Evolutionary conservation across 2,329 filamentous ascomycete species (phyloP).

Genomic region (Neoarthrinium moseri): DNA sequence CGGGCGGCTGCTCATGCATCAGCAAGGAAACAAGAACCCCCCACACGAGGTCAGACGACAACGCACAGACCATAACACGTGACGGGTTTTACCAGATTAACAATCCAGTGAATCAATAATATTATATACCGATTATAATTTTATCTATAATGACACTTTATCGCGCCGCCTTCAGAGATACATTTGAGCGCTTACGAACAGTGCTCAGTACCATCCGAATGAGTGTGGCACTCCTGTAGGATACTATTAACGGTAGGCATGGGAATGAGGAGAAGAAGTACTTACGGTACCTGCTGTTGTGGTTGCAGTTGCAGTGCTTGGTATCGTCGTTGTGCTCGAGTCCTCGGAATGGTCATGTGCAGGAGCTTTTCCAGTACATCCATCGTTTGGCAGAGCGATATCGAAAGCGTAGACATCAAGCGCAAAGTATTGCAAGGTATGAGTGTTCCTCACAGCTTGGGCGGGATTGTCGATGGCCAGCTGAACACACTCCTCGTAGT

Average conservation of each 20-base stretch:
- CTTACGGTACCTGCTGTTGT: slow-evolving; percentile 1
- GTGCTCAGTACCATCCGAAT: slow-evolving; percentile 36
- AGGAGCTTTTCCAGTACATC: slow-evolving; percentile 51
- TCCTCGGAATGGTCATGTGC: no score
- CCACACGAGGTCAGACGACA: no score
- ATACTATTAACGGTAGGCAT: slow-evolving; percentile 11
- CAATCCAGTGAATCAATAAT: no score
- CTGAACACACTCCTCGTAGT: slow-evolving; percentile 52
- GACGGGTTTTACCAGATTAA: no score
- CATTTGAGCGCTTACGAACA: slow-evolving; percentile 28
- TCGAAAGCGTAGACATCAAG: slow-evolving; percentile 67
- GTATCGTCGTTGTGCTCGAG: not conserved
- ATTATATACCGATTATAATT: no score
- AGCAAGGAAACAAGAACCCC: no score
- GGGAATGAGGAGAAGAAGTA: slow-evolving; percentile 10
- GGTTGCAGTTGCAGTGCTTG: not conserved
- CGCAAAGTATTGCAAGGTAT: slow-evolving; percentile 67
- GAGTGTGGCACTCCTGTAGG: slow-evolving; percentile 37
- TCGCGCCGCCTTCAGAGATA: not conserved
- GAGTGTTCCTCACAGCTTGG: slow-evolving; percentile 54
- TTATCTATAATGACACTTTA: no score
- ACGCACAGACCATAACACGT: no score
- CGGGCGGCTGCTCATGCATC: no score
- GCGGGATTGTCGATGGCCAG: slow-evolving; percentile 47
- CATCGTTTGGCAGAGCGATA: slow-evolving; percentile 60